Evolutionary conservation across 306 rosid species (phyloP), one percentile per base, ranked within the genome.

Genomic region (Trichosanthes truncata): DNA sequence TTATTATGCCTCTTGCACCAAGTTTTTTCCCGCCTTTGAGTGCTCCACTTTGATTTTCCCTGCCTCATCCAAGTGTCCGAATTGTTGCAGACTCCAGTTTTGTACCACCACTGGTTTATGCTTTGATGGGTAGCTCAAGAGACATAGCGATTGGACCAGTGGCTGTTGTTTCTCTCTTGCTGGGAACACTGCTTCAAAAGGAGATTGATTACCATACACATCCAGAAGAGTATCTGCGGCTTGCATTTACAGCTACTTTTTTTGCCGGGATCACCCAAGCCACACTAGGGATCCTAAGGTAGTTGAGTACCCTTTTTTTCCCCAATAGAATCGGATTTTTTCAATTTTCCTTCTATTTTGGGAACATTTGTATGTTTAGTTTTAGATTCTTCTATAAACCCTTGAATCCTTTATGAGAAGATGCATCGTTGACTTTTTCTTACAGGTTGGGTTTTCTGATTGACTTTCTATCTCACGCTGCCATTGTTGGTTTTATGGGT

Each of bases 91-190:
- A 95, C 67, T 92, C 98, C 7, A 95, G 98, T 83, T 95, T 95
- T 80, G 97, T 92, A 79, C 98, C 98, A 31, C 98, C 98, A 20
- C 71, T 95, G 87, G 87, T 95, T 79, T 95, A 95, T 85, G 96
- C 98, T 59, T 76, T 81, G 82, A 92, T 95, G 98, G 98, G 97
- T 59, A 95, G 98, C 86, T 95, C 98, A 56, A 92, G 97, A 67
- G 98, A 94, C 80, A 94, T 94, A 74, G 98, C 97, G 45, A 92
- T 94, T 40, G 98, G 98, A 83, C 98, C 97, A 0, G 98, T 95
- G 81, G 97, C 97, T 9, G 98, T 95, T 67, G 97, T 95, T 80
- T 95, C 98, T 53, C 92, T 95, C 63, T 86, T 95, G 90, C 71
- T 95, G 73, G 98, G 98, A 66, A 95, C 93, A 40, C 83, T 89